These are phyloP conservation scores for Trichophyton equinum DNA, from an alignment of 2,329 filamentous ascomycete genomes.

Conservation along the genomic window DNA sequence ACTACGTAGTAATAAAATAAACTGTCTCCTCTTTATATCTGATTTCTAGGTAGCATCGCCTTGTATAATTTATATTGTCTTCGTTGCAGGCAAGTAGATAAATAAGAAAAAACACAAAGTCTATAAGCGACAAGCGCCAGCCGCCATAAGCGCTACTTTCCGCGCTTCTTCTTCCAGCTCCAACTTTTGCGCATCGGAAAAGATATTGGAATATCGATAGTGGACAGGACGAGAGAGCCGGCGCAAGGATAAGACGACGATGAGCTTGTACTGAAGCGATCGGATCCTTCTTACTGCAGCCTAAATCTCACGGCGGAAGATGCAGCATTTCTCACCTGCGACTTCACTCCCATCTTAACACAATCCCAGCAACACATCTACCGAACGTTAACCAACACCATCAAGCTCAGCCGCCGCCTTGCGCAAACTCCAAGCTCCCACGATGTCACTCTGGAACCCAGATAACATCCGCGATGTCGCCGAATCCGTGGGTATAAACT, in stretches of 20 bases:
- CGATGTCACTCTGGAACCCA: constrained; percentile 73
- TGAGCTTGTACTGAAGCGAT: background rate
- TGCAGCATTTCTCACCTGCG: background rate
- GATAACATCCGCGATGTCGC: constrained; percentile 94
- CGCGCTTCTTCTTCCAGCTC: background rate
- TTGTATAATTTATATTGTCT: background rate
- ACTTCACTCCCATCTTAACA: background rate
- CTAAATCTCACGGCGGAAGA: background rate
- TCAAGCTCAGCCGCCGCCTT: background rate
- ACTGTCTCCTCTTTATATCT: background rate
- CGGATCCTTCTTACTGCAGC: background rate
- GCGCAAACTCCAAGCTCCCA: background rate
- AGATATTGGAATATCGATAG: background rate
- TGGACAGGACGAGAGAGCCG: too few relatives aligned
- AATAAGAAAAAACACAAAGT: background rate
- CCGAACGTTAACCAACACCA: background rate
- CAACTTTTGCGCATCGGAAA: background rate
- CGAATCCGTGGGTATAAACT: constrained; percentile 80
- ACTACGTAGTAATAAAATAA: constrained; percentile 2
- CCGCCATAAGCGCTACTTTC: background rate
- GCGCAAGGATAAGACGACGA: background rate
- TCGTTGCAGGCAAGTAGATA: background rate
- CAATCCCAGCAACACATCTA: background rate
- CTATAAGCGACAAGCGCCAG: background rate
- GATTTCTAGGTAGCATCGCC: background rate